Conservation (phyloP, 192 early-diverging fungal genomes). For the Coemansia sp. region DNA sequence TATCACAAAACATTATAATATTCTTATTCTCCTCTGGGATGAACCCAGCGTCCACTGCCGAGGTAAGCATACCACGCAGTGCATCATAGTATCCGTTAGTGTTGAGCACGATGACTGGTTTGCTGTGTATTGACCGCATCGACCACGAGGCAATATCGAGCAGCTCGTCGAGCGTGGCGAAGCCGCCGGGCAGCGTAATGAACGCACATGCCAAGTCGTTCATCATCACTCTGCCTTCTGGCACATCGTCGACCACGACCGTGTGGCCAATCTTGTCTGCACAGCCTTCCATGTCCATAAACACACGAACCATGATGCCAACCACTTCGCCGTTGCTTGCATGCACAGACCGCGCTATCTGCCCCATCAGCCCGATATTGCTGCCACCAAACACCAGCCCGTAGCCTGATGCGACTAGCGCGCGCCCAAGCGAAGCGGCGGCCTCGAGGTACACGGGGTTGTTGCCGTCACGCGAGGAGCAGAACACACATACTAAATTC, state of each 20-base stretch:
- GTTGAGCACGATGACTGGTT: slow-evolving; percentile 79
- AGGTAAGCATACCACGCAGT: slow-evolving; percentile 62
- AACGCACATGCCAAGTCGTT: slow-evolving; percentile 67
- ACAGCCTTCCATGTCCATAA: slow-evolving; percentile 53
- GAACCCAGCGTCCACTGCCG: slow-evolving; percentile 65
- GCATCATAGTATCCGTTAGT: slow-evolving; percentile 73
- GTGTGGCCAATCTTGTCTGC: slow-evolving; percentile 46
- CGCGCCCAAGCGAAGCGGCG: slow-evolving; percentile 52
- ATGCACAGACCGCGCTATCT: slow-evolving; percentile 64
- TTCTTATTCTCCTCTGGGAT: slow-evolving; percentile 49
- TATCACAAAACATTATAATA: slow-evolving; percentile 60
- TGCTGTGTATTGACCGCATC: slow-evolving; percentile 74
- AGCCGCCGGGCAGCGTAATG: slow-evolving; percentile 83
- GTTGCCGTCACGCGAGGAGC: slow-evolving; percentile 33
- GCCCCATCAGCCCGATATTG: slow-evolving; percentile 76
- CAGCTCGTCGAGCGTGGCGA: slow-evolving; percentile 85
- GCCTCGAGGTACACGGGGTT: slow-evolving; percentile 19
- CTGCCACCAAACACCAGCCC: slow-evolving; percentile 72
- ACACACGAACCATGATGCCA: slow-evolving; percentile 72
- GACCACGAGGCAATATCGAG: slow-evolving; percentile 81
- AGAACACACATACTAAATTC: slow-evolving; percentile 49
- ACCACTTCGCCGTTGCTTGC: slow-evolving; percentile 62
- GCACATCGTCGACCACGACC: slow-evolving; percentile 78
- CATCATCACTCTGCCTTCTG: slow-evolving; percentile 76
- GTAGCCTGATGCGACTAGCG: slow-evolving; percentile 57